These are phyloP conservation scores for Mortierella sp. DNA, from an alignment of 371 early-diverging fungal genomes.

Conservation along the genomic window DNA sequence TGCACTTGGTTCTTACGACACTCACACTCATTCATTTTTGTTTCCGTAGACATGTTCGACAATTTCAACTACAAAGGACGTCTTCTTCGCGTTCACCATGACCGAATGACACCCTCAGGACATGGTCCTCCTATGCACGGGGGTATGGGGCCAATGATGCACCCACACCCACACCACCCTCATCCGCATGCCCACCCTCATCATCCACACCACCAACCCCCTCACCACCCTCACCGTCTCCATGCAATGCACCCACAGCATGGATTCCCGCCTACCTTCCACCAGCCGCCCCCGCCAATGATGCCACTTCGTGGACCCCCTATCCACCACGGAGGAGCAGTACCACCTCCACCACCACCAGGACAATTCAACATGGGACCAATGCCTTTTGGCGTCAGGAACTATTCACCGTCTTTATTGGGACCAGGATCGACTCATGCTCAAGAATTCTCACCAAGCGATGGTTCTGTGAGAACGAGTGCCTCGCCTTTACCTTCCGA, in stretches of 20 bases:
- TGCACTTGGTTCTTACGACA: no score
- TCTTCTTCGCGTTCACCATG: conserved; percentile 58
- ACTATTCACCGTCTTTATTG: conserved; percentile 22
- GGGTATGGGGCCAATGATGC: conserved; percentile 49
- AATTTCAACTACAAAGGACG: conserved; percentile 59
- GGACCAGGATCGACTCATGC: conserved; percentile 10
- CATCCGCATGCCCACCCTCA: conserved; percentile 20
- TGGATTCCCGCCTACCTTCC: conserved; percentile 39
- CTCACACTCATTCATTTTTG: neutral
- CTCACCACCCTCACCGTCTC: conserved; percentile 19
- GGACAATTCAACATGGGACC: conserved; percentile 37
- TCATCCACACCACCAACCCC: conserved; percentile 31
- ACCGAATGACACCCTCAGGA: conserved; percentile 53
- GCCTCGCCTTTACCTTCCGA: conserved; percentile 3
- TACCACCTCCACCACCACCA: conserved; percentile 9
- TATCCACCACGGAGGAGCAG: conserved; percentile 17
- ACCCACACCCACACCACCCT: conserved; percentile 23
- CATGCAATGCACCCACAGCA: conserved; percentile 38
- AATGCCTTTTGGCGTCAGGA: conserved; percentile 18
- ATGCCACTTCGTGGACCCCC: conserved; percentile 39
- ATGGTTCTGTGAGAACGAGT: conserved; percentile 2
- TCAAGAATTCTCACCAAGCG: conserved; percentile 13
- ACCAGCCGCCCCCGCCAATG: conserved; percentile 36
- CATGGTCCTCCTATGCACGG: conserved; percentile 40
- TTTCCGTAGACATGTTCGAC: conserved; percentile 55